Percentiles rank a stretch among this genome's conserved stretches.
phyloP scores from a whole-genome alignment of 2,329 filamentous ascomycete genomes.

The Exutisphaerella laricina region DNA sequence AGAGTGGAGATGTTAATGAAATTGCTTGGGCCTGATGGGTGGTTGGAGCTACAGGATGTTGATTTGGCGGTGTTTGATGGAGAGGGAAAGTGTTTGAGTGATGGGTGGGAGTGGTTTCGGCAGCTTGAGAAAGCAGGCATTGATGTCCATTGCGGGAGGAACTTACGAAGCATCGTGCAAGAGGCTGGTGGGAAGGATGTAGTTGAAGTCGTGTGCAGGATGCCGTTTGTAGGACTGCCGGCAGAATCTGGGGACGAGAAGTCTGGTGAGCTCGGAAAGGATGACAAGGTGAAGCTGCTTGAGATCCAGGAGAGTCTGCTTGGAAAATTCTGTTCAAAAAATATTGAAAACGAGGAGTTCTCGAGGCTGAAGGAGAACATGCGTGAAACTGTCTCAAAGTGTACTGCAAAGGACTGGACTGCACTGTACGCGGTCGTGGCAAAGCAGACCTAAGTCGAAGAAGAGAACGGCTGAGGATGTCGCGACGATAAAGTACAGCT shows the following conservation, averaged over 20 bases:
- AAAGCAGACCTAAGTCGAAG: too few relatives aligned
- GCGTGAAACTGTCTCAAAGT: background rate
- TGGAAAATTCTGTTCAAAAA: background rate
- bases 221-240: background rate
- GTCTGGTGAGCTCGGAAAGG: too few relatives aligned
- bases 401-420: too few relatives aligned
- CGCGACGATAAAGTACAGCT: too few relatives aligned
- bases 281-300: too few relatives aligned
- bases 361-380: background rate
- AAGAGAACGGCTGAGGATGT: too few relatives aligned
- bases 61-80: background rate
- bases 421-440: too few relatives aligned
- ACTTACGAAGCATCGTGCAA: background rate
- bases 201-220: background rate
- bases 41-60: background rate
- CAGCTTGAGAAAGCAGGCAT: background rate
- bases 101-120: background rate
- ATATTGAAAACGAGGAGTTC: background rate
- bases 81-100: conserved; percentile 1
- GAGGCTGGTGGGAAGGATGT: background rate
- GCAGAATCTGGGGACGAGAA: background rate
- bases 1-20: background rate
- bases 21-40: background rate
- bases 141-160: background rate
- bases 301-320: background rate